phyloP scores from a whole-genome alignment of 2,329 filamentous ascomycete species.

The Aspergillus oerlinghausenensis region DNA sequence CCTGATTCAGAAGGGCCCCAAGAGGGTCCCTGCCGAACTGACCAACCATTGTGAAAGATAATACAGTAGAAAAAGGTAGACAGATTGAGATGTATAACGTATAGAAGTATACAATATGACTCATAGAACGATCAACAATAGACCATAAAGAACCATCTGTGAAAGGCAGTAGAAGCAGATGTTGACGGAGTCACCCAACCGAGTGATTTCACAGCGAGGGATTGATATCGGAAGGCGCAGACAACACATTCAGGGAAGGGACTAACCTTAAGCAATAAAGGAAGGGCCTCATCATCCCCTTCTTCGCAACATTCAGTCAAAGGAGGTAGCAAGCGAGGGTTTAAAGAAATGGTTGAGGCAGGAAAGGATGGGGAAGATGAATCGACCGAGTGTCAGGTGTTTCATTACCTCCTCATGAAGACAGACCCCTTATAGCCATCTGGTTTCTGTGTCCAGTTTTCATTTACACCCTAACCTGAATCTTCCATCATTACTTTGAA shows the following conservation, averaged over 20 bases:
- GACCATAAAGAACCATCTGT: too few relatives aligned
- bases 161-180: not conserved
- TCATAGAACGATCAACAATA: not conserved
- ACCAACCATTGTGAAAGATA: not conserved
- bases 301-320: not conserved
- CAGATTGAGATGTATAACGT: not conserved
- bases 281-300: not conserved
- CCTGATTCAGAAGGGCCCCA: not conserved
- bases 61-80: not conserved
- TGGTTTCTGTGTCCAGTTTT: not conserved
- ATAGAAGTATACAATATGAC: not conserved
- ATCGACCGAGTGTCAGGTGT: not conserved
- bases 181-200: not conserved
- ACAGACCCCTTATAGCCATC: not conserved
- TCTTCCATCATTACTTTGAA: not conserved
- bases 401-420: too few relatives aligned
- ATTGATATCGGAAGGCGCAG: not conserved
- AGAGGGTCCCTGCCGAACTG: not conserved
- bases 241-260: not conserved
- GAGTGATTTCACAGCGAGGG: not conserved
- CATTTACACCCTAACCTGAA: not conserved
- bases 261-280: not conserved
- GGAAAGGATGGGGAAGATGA: not conserved
- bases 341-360: not conserved
- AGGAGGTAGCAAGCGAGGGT: not conserved